These are phyloP conservation scores for Sugiyamaella chiloensis DNA, from an alignment of 805 yeast genomes.

Conservation along the genomic window DNA sequence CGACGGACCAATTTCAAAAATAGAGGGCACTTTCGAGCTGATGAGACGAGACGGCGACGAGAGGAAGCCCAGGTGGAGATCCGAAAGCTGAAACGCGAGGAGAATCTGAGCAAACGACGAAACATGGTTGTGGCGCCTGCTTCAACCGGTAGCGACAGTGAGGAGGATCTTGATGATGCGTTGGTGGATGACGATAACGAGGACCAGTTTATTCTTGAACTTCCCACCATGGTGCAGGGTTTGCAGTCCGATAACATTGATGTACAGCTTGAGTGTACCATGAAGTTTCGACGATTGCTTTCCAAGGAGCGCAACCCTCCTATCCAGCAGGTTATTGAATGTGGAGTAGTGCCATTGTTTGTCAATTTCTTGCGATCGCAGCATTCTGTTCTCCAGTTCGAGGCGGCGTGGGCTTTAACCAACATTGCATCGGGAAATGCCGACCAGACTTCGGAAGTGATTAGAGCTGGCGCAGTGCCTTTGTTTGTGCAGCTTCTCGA, in stretches of 20 bases:
- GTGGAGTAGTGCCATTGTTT: slow-evolving; percentile 90
- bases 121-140: slow-evolving; percentile 49
- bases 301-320: slow-evolving; percentile 97
- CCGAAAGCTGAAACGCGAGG: slow-evolving; percentile 95
- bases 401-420: slow-evolving; percentile 99
- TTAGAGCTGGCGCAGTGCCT: slow-evolving; percentile 93
- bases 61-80: slow-evolving; percentile 96
- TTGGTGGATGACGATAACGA: slow-evolving; percentile 33
- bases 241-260: slow-evolving; percentile 74
- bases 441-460: slow-evolving; percentile 85
- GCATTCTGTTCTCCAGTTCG: slow-evolving; percentile 86
- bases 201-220: slow-evolving; percentile 43
- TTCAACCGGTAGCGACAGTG: slow-evolving; percentile 42
- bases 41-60: slow-evolving; percentile 95
- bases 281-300: slow-evolving; percentile 87
- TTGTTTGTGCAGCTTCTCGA: slow-evolving; percentile 76
- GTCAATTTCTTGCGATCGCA: slow-evolving; percentile 76
- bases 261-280: slow-evolving; percentile 81
- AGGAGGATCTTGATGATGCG: slow-evolving; percentile 52
- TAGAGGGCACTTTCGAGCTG: slow-evolving; percentile 88
- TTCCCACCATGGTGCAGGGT: slow-evolving; percentile 82
- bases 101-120: slow-evolving; percentile 89
- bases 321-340: slow-evolving; percentile 84
- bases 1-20: slow-evolving; percentile 96
- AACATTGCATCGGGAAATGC: slow-evolving; percentile 94